Evolutionary conservation across 345 rosid species (phyloP).

Genomic region (Erodium maritimum): DNA sequence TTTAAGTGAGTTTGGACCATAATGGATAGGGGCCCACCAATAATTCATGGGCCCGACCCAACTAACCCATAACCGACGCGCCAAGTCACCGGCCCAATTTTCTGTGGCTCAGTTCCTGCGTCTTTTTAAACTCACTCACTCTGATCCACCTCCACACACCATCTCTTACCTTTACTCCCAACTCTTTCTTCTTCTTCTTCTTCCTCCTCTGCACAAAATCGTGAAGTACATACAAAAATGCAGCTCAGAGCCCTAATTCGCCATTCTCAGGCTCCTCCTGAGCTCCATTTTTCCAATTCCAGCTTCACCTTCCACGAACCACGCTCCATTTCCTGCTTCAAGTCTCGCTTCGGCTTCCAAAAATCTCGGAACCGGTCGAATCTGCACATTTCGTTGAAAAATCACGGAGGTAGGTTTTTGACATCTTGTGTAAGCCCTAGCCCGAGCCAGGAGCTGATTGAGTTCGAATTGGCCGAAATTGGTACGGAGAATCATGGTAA

Average conservation of each 20-base stretch:
- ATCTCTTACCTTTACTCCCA: too few relatives aligned
- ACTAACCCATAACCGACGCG: too few relatives aligned
- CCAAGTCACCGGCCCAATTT: too few relatives aligned
- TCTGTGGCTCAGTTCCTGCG: too few relatives aligned
- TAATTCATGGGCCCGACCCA: too few relatives aligned
- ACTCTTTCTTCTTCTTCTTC: too few relatives aligned
- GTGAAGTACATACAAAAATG: constrained; percentile 10
- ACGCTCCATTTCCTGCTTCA: constrained; percentile 8
- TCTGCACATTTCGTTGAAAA: neutral
- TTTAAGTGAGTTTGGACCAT: too few relatives aligned
- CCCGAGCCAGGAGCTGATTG: neutral
- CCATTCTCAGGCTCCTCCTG: constrained; percentile 7
- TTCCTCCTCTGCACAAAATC: too few relatives aligned
- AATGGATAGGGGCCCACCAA: too few relatives aligned
- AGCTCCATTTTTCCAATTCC: too few relatives aligned
- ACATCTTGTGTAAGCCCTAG: neutral
- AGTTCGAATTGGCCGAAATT: neutral
- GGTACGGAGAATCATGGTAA: neutral
- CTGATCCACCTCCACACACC: too few relatives aligned
- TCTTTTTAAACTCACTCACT: too few relatives aligned
- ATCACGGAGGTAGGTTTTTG: neutral
- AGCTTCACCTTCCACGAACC: constrained; percentile 14
- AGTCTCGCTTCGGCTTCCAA: neutral
- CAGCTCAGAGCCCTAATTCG: constrained; percentile 24
- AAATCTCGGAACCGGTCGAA: constrained; percentile 1